Base-by-base conservation (phyloP, 352 stramenopile species). In the Elongisporangium prolatum region DNA sequence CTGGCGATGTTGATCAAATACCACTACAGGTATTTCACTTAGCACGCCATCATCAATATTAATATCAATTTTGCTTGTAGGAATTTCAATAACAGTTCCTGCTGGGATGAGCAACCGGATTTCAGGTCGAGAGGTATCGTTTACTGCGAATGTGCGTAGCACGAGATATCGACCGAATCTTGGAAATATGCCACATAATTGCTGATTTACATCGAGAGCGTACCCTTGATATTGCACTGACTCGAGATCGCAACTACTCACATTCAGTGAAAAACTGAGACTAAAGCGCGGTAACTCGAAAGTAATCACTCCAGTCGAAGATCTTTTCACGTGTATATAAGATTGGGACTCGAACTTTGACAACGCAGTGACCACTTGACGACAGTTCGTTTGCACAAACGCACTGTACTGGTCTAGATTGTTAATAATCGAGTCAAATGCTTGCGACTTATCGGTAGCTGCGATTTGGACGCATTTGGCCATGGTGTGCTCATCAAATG, bases 191-290 rank as follows among this genome's bases (percentile, higher is more conserved):
- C 75, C 74, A 13, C 9, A 57, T 4, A 85, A 69, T 24, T 82
- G 72, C 57, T 86, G 75, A 3, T 54, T 52, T 3, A 24, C n/a
- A 9, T 61, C 59, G 37, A 89, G 61, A 0, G 67, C 11, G n/a
- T 78, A 87, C 0, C 75, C 77, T 11, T 70, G 60, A 50, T 82
- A 70, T 18, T 82, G 64, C 11, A 64, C 28, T 0, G 74, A 85
- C 9, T 54, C 50, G 0, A 85, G 50, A 3, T 67, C 4, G 2
- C 1, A 44, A 14, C 9, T 40, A 8, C 9, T 40, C 9, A 13
- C 4, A 13, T 73, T 60, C 7, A 79, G 21, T 2, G 22, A 20
- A 63, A 89, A 83, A 0, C 34, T 74, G 24, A 84, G 37, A 0
- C 69, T 68, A 20, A 71, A 86, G 0, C 79, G 63, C 3, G 74